Conservation (phyloP, 2,329 filamentous ascomycete genomes). For the Fusarium equiseti region DNA sequence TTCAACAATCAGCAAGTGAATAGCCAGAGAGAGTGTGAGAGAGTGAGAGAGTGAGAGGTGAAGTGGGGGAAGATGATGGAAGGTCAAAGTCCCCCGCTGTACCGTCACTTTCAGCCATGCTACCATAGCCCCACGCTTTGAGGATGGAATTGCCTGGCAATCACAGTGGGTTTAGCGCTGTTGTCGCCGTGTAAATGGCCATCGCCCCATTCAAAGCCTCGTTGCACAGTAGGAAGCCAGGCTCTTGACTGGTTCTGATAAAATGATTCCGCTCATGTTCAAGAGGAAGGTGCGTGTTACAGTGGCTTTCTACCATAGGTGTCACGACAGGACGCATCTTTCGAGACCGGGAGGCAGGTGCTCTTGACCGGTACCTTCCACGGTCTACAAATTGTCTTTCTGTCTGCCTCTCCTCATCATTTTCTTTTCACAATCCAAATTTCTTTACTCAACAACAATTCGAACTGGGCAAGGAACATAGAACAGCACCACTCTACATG, state of each 20-base stretch:
- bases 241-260: constrained; percentile 11
- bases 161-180: constrained; percentile 38
- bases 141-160: constrained; percentile 9
- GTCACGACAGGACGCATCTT: neutral
- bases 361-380: neutral
- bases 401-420: neutral
- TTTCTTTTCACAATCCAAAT: neutral
- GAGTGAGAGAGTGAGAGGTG: neutral
- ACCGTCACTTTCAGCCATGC: neutral
- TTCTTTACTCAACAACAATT: neutral
- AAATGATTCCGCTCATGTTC: constrained; percentile 15
- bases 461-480: neutral
- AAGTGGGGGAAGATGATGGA: constrained; percentile 37
- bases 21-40: neutral
- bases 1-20: neutral
- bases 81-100: constrained; percentile 25
- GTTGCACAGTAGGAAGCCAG: constrained; percentile 11
- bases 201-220: constrained; percentile 23
- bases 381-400: neutral
- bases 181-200: constrained; percentile 4
- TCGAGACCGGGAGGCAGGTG: neutral
- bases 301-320: neutral
- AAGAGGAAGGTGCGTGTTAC: constrained; percentile 9
- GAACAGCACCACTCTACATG: neutral
- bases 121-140: constrained; percentile 29